Conservation (phyloP, 2,329 filamentous ascomycete genomes). For the Penicillium sp. region DNA sequence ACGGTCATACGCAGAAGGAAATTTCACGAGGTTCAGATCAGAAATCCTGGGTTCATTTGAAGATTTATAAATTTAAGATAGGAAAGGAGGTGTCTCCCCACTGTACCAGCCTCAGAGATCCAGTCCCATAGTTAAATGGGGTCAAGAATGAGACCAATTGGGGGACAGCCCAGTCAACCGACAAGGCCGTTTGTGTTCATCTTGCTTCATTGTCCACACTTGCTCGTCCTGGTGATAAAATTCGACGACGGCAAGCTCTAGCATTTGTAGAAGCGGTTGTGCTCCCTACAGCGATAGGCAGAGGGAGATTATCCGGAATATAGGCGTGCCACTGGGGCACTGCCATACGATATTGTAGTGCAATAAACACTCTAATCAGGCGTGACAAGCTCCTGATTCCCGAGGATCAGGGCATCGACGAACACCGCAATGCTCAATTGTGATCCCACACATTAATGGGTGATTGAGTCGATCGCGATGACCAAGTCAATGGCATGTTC, state of each 20-base stretch:
- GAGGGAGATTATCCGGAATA: background rate
- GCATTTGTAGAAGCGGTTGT: constrained; percentile 54
- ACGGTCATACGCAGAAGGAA: background rate
- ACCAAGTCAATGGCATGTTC: background rate
- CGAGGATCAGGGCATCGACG: background rate
- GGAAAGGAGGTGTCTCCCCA: constrained; percentile 49
- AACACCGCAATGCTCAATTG: background rate
- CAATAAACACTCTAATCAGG: background rate
- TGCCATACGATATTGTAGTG: background rate
- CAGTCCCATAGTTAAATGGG: constrained; percentile 53
- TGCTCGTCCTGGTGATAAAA: constrained; percentile 53
- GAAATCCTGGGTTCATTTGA: background rate
- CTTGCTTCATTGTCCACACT: constrained; percentile 64
- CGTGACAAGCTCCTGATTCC: background rate
- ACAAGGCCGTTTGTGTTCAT: constrained; percentile 45
- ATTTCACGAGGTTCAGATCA: background rate
- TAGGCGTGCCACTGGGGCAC: background rate
- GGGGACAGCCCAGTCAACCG: constrained; percentile 37
- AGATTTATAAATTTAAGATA: constrained; percentile 1
- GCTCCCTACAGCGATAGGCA: constrained; percentile 14
- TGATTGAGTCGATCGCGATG: constrained; percentile 6
- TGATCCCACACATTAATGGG: constrained; percentile 25
- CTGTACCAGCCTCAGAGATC: constrained; percentile 43
- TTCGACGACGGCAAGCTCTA: constrained; percentile 60
- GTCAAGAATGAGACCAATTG: constrained; percentile 46